These are phyloP conservation scores for Aphanomyces stellatus DNA, from an alignment of 352 stramenopile species.

Conservation along the genomic window DNA sequence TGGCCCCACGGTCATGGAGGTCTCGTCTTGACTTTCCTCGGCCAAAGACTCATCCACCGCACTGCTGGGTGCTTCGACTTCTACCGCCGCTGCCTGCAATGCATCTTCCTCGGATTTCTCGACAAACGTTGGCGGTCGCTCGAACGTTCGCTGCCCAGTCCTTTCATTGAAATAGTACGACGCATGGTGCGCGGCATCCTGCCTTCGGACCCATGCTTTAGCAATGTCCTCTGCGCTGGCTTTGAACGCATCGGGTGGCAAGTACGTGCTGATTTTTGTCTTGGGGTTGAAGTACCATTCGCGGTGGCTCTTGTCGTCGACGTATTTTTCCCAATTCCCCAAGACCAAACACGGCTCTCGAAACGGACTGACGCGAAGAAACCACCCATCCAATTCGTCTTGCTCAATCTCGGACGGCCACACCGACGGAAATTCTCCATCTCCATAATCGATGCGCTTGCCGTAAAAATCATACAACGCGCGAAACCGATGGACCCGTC, in stretches of 20 bases:
- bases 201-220: conserved; percentile 38
- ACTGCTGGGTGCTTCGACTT: conserved; percentile 14
- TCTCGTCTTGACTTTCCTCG: neutral
- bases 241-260: conserved; percentile 26
- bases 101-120: neutral
- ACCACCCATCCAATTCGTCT: conserved; percentile 79
- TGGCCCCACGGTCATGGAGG: neutral
- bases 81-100: conserved; percentile 31
- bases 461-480: conserved; percentile 88
- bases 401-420: conserved; percentile 87
- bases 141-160: conserved; percentile 64
- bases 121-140: conserved; percentile 29
- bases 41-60: neutral
- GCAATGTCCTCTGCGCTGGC: neutral
- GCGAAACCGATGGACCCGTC: conserved; percentile 74
- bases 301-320: conserved; percentile 30
- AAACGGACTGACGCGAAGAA: conserved; percentile 42
- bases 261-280: conserved; percentile 51
- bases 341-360: conserved; percentile 36
- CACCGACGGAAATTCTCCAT: conserved; percentile 82
- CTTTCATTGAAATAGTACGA: conserved; percentile 76
- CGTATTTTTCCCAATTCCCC: conserved; percentile 52
- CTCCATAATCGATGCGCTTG: conserved; percentile 85
- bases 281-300: conserved; percentile 71
- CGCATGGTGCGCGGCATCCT: conserved; percentile 36